Conservation (phyloP, 805 yeast genomes). For the Suhomyces prunicola region DNA sequence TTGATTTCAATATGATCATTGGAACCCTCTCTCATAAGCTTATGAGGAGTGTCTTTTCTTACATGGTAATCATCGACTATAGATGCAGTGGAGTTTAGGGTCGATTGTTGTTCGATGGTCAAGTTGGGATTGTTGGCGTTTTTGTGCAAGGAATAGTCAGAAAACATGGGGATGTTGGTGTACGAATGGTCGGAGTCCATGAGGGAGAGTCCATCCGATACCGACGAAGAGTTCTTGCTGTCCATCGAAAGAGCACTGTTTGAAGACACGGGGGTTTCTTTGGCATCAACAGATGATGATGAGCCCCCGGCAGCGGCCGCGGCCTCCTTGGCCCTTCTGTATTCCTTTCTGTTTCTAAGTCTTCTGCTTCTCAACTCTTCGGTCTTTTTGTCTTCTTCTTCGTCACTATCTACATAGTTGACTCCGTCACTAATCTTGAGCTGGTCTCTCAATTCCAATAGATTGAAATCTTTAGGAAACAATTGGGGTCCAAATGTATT, state of each 20-base stretch:
- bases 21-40: slow-evolving; percentile 20
- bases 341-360: slow-evolving; percentile 23
- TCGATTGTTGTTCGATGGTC: slow-evolving; percentile 21
- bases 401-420: slow-evolving; percentile 41
- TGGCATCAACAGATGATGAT: not conserved
- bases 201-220: slow-evolving; percentile 59
- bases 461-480: slow-evolving; percentile 76
- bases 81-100: slow-evolving; percentile 28
- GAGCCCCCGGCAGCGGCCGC: slow-evolving; percentile 4
- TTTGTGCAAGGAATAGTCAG: slow-evolving; percentile 44
- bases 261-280: slow-evolving; percentile 11
- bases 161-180: slow-evolving; percentile 63
- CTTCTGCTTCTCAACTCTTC: slow-evolving; percentile 46
- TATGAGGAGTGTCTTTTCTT: slow-evolving; percentile 5
- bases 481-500: slow-evolving; percentile 80
- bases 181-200: slow-evolving; percentile 60
- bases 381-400: slow-evolving; percentile 49
- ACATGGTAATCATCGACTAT: slow-evolving; percentile 32
- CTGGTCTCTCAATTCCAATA: slow-evolving; percentile 44
- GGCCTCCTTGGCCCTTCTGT: slow-evolving; percentile 12
- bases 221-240: slow-evolving; percentile 33
- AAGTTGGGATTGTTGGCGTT: slow-evolving; percentile 23
- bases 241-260: slow-evolving; percentile 18
- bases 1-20: slow-evolving; percentile 31
- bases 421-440: slow-evolving; percentile 26